phyloP scores from a whole-genome alignment of 2,329 filamentous ascomycete genomes.

The Aspergillus sp. region DNA sequence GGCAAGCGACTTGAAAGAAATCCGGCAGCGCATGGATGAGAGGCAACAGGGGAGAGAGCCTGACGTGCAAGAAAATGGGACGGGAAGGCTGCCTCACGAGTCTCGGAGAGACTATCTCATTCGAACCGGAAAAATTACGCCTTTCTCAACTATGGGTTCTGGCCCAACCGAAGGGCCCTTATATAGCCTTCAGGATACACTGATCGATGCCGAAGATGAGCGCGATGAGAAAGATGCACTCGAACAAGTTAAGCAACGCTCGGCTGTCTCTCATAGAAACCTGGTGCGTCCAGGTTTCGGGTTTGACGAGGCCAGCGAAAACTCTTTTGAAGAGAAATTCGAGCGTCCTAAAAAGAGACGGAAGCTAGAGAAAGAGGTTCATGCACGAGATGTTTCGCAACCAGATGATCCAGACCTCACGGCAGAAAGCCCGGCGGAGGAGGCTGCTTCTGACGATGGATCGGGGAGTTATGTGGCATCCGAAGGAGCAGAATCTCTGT shows the following conservation, averaged over 20 bases:
- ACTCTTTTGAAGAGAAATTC: slow-evolving; percentile 26
- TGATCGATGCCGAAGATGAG: slow-evolving; percentile 79
- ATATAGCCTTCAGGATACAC: slow-evolving; percentile 71
- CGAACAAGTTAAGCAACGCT: slow-evolving; percentile 35
- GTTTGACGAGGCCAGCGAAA: slow-evolving; percentile 45
- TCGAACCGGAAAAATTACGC: slow-evolving; percentile 94
- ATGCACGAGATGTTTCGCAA: not conserved
- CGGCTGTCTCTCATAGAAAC: slow-evolving; percentile 67
- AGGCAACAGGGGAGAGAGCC: slow-evolving; percentile 61
- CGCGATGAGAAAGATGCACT: slow-evolving; percentile 52
- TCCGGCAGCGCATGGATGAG: slow-evolving; percentile 76
- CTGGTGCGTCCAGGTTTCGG: slow-evolving; percentile 72
- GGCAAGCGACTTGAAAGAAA: slow-evolving; percentile 73
- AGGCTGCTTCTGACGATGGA: slow-evolving; percentile 30
- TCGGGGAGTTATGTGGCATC: slow-evolving; percentile 35
- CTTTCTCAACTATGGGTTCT: slow-evolving; percentile 77
- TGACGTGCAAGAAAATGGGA: slow-evolving; percentile 43
- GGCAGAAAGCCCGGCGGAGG: slow-evolving; percentile 7
- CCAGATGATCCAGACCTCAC: slow-evolving; percentile 8
- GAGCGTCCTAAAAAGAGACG: slow-evolving; percentile 34
- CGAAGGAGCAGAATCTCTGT: slow-evolving; percentile 26
- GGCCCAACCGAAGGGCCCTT: slow-evolving; percentile 58
- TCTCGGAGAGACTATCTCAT: slow-evolving; percentile 86
- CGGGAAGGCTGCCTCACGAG: slow-evolving; percentile 69
- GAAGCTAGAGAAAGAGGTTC: slow-evolving; percentile 25